These are phyloP conservation scores for Epichloe coenophiala DNA, from an alignment of 2,329 filamentous ascomycete species.

Conservation along the genomic window DNA sequence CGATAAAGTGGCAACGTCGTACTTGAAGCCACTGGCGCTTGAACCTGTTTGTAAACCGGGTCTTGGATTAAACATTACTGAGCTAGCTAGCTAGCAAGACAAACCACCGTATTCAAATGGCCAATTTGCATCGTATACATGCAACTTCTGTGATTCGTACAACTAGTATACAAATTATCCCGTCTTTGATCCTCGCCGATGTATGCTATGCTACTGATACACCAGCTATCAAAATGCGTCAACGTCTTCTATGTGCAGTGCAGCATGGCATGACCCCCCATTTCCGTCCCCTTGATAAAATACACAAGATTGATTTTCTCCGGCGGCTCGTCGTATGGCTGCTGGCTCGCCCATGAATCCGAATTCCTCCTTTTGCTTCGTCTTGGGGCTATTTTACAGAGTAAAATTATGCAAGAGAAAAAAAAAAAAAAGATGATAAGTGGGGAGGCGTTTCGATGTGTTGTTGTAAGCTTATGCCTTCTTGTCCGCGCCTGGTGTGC, in stretches of 20 bases:
- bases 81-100: neutral
- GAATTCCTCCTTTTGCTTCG: neutral
- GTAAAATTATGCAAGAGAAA: too few species aligned
- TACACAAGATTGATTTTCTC: neutral
- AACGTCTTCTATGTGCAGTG: conserved; percentile 2
- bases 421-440: too few species aligned
- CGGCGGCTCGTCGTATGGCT: neutral
- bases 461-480: conserved; percentile 7
- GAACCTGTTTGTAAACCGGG: too few species aligned
- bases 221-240: conserved; percentile 2
- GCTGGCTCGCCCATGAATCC: neutral
- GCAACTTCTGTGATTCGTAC: neutral
- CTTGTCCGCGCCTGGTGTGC: conserved; percentile 4
- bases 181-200: neutral
- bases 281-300: neutral
- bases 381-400: neutral
- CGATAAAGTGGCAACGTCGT: too few species aligned
- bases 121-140: neutral
- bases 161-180: conserved; percentile 5
- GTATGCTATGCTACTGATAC: neutral
- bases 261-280: neutral
- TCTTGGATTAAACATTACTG: too few species aligned
- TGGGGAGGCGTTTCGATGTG: neutral
- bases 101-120: neutral
- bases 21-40: too few species aligned